These are phyloP conservation scores for Baorangia bicolor DNA, from an alignment of 768 basidiomycete genomes.

Conservation along the genomic window DNA sequence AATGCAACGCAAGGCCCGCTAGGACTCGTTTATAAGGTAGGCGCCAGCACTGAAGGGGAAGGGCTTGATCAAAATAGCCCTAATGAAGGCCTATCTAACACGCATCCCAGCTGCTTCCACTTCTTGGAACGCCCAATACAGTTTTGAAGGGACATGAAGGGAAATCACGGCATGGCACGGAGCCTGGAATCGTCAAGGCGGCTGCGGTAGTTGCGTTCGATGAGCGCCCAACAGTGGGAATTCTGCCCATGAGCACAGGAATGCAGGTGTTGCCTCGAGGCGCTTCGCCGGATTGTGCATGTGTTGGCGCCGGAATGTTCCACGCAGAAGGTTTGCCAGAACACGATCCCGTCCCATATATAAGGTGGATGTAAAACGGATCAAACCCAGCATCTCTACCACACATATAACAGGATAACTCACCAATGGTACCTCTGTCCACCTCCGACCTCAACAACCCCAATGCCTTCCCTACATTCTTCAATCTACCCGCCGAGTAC, in stretches of 20 bases:
- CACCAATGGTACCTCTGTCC: slow-evolving; percentile 18
- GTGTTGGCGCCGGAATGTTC: slow-evolving; percentile 1
- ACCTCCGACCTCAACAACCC: slow-evolving; percentile 29
- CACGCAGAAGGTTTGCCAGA: neutral
- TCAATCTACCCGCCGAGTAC: slow-evolving; percentile 23
- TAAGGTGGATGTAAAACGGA: neutral
- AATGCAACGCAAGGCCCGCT: neutral
- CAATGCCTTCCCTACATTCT: slow-evolving; percentile 25
- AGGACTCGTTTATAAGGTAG: neutral
- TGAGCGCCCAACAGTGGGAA: slow-evolving; percentile 2
- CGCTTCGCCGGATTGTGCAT: neutral
- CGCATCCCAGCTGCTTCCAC: neutral
- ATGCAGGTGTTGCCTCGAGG: neutral
- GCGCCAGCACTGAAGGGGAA: neutral
- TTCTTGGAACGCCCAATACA: neutral
- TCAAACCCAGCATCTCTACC: slow-evolving; percentile 1
- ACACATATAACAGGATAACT: neutral
- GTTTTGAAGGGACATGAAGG: neutral
- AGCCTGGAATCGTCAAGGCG: neutral
- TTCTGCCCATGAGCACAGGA: neutral
- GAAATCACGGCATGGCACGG: slow-evolving; percentile 13
- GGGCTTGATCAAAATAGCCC: neutral
- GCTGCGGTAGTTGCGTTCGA: neutral
- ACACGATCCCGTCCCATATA: slow-evolving; percentile 11
- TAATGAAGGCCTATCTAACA: slow-evolving; percentile 4